Evolutionary conservation across 495 filamentous ascomycete species (phyloP).

Genomic region (Aspergillus homomorphus): DNA sequence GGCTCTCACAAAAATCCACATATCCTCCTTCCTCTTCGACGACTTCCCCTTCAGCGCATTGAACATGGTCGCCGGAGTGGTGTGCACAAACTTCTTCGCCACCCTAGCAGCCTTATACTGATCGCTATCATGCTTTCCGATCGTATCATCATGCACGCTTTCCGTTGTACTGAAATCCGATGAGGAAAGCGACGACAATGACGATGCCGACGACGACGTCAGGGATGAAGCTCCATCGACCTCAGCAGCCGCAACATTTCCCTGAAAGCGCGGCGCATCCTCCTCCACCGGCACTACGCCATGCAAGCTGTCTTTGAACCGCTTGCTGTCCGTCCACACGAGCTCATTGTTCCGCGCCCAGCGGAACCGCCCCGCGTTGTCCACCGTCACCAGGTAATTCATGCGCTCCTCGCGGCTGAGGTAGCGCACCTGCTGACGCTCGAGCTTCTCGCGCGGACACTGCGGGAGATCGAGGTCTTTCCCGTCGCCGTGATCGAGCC

Average conservation of each 20-base stretch:
- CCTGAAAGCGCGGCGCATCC: conserved; percentile 47
- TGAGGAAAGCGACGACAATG: conserved; percentile 13
- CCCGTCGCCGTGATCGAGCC: conserved; percentile 85
- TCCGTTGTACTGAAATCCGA: neutral
- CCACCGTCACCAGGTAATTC: conserved; percentile 69
- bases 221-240: neutral
- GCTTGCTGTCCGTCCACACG: conserved; percentile 67
- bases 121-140: conserved; percentile 51
- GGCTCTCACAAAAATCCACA: conserved; percentile 77
- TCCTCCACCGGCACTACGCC: conserved; percentile 72
- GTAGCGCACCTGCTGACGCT: conserved; percentile 70
- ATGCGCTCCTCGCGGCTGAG: conserved; percentile 67
- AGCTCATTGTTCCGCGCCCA: conserved; percentile 77
- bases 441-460: conserved; percentile 63
- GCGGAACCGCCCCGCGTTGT: conserved; percentile 61
- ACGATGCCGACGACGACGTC: conserved; percentile 10
- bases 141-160: conserved; percentile 30
- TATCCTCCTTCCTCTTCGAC: conserved; percentile 66
- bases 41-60: conserved; percentile 69
- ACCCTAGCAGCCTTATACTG: conserved; percentile 54
- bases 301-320: conserved; percentile 73
- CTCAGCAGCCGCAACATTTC: conserved; percentile 14
- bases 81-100: conserved; percentile 60
- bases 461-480: conserved; percentile 52
- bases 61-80: conserved; percentile 66